Conservation (phyloP, 2,329 filamentous ascomycete species). For the Penicillium sp. region DNA sequence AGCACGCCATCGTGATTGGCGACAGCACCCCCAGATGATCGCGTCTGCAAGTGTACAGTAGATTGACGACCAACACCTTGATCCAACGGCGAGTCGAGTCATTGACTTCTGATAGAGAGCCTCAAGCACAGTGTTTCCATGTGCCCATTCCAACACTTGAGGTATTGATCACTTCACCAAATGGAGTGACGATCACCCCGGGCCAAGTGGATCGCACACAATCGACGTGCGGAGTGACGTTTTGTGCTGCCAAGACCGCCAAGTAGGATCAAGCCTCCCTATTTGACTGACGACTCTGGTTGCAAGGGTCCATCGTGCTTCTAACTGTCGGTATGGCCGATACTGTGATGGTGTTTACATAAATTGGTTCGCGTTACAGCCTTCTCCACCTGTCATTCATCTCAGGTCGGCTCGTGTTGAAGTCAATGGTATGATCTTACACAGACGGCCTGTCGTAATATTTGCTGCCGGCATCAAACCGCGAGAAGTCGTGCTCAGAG, state of each 20-base stretch:
- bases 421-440: no score
- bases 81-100: no score
- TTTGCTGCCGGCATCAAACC: not conserved
- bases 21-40: slow-evolving; percentile 13
- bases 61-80: no score
- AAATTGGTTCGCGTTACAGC: not conserved
- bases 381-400: not conserved
- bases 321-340: not conserved
- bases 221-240: slow-evolving; percentile 9
- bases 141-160: not conserved
- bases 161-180: not conserved
- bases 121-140: not conserved
- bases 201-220: slow-evolving; percentile 11
- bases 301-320: not conserved
- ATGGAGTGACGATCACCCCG: not conserved
- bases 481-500: not conserved
- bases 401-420: no score
- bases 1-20: slow-evolving; percentile 21
- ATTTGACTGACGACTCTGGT: not conserved
- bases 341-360: not conserved
- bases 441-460: no score
- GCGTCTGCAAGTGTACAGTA: not conserved
- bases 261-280: not conserved
- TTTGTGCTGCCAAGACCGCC: slow-evolving; percentile 9
- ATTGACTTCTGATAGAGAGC: not conserved